Evolutionary conservation across 352 stramenopile species (phyloP).

Genomic region (Globisporangium barbulae): DNA sequence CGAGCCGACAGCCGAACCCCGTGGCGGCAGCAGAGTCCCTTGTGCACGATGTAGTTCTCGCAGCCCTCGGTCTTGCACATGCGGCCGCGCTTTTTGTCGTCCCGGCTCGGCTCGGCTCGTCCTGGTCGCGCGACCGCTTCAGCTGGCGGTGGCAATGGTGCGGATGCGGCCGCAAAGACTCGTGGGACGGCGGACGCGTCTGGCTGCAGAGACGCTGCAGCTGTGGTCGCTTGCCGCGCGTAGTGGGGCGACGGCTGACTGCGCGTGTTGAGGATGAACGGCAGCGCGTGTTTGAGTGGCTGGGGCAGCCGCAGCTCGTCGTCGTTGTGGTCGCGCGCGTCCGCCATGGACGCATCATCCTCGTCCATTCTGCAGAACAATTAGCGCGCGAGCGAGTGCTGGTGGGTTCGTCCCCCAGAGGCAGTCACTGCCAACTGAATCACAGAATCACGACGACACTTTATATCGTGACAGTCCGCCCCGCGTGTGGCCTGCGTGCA

Average conservation of each 20-base stretch:
- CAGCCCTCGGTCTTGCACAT: slow-evolving; percentile 20
- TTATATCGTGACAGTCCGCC: neutral
- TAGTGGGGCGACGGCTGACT: neutral
- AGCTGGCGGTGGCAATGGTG: neutral
- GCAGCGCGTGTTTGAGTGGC: slow-evolving; percentile 10
- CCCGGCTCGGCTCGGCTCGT: slow-evolving; percentile 3
- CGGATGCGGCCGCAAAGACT: neutral
- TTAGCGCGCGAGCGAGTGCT: neutral
- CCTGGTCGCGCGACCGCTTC: neutral
- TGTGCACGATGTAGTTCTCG: slow-evolving; percentile 25
- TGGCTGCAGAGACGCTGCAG: neutral
- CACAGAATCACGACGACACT: neutral
- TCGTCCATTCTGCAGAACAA: slow-evolving; percentile 8
- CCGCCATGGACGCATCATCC: slow-evolving; percentile 1
- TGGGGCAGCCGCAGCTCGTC: neutral
- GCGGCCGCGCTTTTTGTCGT: slow-evolving; percentile 19
- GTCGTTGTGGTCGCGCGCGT: slow-evolving; percentile 1
- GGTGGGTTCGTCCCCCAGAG: slow-evolving; percentile 1
- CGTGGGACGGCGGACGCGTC: neutral
- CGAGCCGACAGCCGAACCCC: slow-evolving; percentile 18
- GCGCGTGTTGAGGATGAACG: slow-evolving; percentile 16
- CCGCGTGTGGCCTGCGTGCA: no score
- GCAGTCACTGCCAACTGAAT: neutral
- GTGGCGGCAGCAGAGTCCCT: slow-evolving; percentile 24
- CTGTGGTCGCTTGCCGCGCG: neutral